Evolutionary conservation across 176 grass and related monocot genomes (phyloP), one percentile per base, ranked within the genome.

Genomic region (Oryza australiensis): DNA sequence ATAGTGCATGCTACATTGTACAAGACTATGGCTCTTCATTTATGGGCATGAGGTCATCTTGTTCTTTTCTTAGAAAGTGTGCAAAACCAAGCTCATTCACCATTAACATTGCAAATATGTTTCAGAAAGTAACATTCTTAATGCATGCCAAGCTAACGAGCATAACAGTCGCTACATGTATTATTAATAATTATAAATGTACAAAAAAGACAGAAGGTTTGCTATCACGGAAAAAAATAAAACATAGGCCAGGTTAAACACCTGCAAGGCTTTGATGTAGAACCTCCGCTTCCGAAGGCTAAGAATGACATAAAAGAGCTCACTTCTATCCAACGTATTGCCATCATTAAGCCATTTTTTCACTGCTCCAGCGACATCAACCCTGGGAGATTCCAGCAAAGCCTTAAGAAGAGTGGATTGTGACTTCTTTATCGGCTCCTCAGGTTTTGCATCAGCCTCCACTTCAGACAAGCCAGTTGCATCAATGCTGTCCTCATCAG

Each of bases 261-360:
- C 96, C 96, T 99, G 64, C 59, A 99, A 78, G n/a, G 93, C 93
- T 82, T 99, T 99, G 18, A 0, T 5, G 57, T 40, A 95, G 81
- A 80, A 60, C 69, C 2, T 78, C 11, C 70, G 51, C 68, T 26
- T 99, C 5, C 93, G 78, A 74, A 99, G 93, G 32, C 38, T 49
- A 26, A 85, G 49, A 55, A 90, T n/a, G 48, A 69, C 74, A 55
- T 27, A 34, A 72, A 72, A 78, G 48, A 95, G 23, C 12, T 85
- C 88, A 10, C 84, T 65, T 75, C 87, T 80, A 12, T 87, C 84
- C 8, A 95, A 22, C 46, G 70, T 9, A 70, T 95, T 94, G 72
- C 93, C 93, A 72, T 80, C 85, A 53, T 83, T 71, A 18, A 85
- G 41, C 91, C 89, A 99, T 69, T 94, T 99, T 33, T 88, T 62